A percentile compares a stretch with the other conserved stretches of the same genome.
Evolutionary conservation across 1,284 basidiomycete genomes (phyloP).

Genomic region (Puccinia novopanici): DNA sequence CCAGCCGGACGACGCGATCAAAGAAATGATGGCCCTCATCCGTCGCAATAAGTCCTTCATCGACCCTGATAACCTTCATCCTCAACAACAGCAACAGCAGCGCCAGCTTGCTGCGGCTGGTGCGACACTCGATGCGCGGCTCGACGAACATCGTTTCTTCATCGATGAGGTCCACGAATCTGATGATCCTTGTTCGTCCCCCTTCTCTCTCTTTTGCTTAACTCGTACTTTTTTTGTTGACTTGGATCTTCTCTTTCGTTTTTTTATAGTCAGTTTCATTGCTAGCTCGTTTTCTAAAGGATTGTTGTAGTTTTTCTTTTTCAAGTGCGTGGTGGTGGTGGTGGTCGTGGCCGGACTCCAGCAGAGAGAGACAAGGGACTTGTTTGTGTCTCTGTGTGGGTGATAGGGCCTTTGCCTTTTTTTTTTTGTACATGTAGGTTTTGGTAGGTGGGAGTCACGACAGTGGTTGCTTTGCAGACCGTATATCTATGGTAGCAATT

Average conservation of each 20-base stretch:
- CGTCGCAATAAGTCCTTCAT: slow-evolving; percentile 10
- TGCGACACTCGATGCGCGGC: neutral
- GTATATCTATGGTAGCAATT: too few relatives aligned
- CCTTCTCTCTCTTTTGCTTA: neutral
- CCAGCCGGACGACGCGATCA: slow-evolving; percentile 7
- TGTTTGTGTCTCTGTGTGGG: too few relatives aligned
- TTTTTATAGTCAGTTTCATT: slow-evolving; percentile 25
- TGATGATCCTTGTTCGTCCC: slow-evolving; percentile 38
- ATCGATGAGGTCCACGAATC: slow-evolving; percentile 21
- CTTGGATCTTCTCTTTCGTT: neutral
- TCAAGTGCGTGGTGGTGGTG: too few relatives aligned
- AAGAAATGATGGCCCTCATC: slow-evolving; percentile 30
- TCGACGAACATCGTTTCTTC: slow-evolving; percentile 27
- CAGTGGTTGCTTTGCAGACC: too few relatives aligned
- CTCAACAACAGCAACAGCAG: neutral
- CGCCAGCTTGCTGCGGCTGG: too few relatives aligned
- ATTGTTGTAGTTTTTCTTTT: slow-evolving; percentile 1
- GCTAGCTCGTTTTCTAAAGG: slow-evolving; percentile 45
- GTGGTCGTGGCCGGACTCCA: too few relatives aligned
- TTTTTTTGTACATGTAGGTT: too few relatives aligned
- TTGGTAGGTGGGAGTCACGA: too few relatives aligned
- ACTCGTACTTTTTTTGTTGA: neutral
- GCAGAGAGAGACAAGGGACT: too few relatives aligned
- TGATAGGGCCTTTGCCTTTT: too few relatives aligned
- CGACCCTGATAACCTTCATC: neutral